Conservation (phyloP, 805 yeast species). For the Ogataea salicorniae region DNA sequence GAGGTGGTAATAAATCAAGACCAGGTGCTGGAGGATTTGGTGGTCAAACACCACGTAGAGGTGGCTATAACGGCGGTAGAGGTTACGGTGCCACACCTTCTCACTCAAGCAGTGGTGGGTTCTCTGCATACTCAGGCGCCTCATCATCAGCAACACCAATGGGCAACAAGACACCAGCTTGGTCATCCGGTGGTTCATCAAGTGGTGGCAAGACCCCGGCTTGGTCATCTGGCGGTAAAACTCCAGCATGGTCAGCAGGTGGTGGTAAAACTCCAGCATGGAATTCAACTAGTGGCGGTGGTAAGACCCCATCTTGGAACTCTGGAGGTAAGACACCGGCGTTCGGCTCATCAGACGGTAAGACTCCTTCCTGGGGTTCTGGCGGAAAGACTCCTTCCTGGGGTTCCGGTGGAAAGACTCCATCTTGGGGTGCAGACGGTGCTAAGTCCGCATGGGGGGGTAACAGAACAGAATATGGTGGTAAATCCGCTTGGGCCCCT, state of each 20-base stretch:
- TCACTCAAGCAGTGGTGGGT: too few species aligned
- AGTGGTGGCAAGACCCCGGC: not conserved
- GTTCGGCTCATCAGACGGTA: conserved; percentile 36
- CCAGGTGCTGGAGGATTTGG: conserved; percentile 13
- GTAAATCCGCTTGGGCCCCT: conserved; percentile 41
- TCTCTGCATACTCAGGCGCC: not conserved
- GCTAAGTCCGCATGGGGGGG: conserved; percentile 50
- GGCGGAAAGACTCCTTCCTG: conserved; percentile 49
- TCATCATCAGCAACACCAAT: not conserved
- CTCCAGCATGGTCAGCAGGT: conserved; percentile 39
- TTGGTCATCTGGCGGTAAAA: conserved; percentile 21
- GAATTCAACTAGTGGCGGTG: conserved; percentile 22
- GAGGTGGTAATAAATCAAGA: conserved; percentile 32
- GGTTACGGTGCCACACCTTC: too few species aligned
- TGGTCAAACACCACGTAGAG: not conserved
- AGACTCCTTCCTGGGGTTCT: conserved; percentile 34
- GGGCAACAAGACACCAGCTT: conserved; percentile 38
- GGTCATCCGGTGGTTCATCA: conserved; percentile 26
- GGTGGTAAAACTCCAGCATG: conserved; percentile 43
- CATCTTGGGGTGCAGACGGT: conserved; percentile 37
- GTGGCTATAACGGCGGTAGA: too few species aligned
- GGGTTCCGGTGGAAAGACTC: conserved; percentile 34
- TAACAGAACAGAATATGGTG: conserved; percentile 44
- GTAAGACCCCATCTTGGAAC: conserved; percentile 28
- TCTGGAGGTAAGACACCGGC: conserved; percentile 48